These are phyloP conservation scores for Pelargonium nanum DNA, from an alignment of 345 rosid species.

Conservation along the genomic window DNA sequence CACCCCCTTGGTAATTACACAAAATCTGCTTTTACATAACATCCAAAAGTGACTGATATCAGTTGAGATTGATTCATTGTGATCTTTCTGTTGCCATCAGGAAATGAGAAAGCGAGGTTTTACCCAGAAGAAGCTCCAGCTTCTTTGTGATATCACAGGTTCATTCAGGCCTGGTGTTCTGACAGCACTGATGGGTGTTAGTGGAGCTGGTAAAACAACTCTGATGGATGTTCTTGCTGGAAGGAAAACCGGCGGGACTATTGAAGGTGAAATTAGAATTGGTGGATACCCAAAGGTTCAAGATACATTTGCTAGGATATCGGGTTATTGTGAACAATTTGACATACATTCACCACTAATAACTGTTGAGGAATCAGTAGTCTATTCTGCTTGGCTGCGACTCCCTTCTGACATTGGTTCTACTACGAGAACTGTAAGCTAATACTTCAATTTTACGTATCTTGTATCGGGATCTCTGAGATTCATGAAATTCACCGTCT, in stretches of 20 bases:
- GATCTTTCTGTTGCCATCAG: constrained; percentile 16
- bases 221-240: constrained; percentile 79
- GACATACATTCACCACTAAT: constrained; percentile 74
- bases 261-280: constrained; percentile 61
- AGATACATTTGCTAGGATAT: constrained; percentile 68
- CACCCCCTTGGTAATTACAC: constrained; percentile 45
- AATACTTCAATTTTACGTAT: no score
- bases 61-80: no score
- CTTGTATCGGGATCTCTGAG: no score
- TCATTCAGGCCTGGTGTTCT: constrained; percentile 68
- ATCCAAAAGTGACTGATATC: no score
- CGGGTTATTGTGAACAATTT: constrained; percentile 75
- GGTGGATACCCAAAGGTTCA: constrained; percentile 66
- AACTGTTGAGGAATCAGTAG: constrained; percentile 58
- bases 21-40: no score
- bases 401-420: background rate
- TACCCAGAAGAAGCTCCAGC: constrained; percentile 37
- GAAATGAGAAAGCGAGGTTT: constrained; percentile 45
- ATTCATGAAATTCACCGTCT: background rate
- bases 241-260: constrained; percentile 66
- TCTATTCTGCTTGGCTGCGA: constrained; percentile 76
- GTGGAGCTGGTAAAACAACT: constrained; percentile 90
- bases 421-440: background rate
- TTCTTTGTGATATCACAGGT: constrained; percentile 55
- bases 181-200: constrained; percentile 77